Evolutionary conservation across 1,284 basidiomycete species (phyloP).

Genomic region (Uromyces viciae-fabae): DNA sequence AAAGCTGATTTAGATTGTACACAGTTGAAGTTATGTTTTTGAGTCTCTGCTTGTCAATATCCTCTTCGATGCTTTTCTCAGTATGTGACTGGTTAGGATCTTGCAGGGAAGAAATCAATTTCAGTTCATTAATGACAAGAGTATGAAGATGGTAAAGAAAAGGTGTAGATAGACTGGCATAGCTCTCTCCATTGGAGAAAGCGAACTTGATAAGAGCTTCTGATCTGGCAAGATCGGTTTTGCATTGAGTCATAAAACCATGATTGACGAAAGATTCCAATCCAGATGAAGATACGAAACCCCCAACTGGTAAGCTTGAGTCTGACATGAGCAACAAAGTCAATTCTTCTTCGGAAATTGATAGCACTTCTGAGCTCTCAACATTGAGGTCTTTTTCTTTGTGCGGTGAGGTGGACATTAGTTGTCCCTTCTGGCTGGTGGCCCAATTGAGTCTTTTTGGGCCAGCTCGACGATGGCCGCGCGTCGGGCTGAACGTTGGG

Average conservation of each 20-base stretch:
- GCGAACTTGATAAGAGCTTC: neutral
- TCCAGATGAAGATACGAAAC: conserved; percentile 86
- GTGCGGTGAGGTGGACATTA: too few relatives aligned
- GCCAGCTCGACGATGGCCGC: too few relatives aligned
- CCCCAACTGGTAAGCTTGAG: conserved; percentile 78
- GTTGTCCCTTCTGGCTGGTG: too few relatives aligned
- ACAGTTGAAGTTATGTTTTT: conserved; percentile 53
- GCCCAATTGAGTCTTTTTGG: too few relatives aligned
- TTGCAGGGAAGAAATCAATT: neutral
- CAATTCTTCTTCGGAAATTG: conserved; percentile 57
- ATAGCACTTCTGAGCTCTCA: too few relatives aligned
- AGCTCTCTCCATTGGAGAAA: conserved; percentile 24
- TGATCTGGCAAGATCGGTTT: neutral
- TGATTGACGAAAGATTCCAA: conserved; percentile 85
- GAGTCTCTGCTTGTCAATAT: neutral
- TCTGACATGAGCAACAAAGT: conserved; percentile 71
- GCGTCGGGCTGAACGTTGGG: too few relatives aligned
- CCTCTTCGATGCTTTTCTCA: neutral
- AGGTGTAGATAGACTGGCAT: neutral
- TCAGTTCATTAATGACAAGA: neutral
- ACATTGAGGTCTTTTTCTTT: too few relatives aligned
- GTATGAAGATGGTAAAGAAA: conserved; percentile 27
- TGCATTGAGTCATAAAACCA: neutral
- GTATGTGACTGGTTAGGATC: neutral
- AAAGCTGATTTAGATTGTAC: conserved; percentile 66